phyloP scores from a whole-genome alignment of 345 rosid species.

The Eucalyptus coolabah region DNA sequence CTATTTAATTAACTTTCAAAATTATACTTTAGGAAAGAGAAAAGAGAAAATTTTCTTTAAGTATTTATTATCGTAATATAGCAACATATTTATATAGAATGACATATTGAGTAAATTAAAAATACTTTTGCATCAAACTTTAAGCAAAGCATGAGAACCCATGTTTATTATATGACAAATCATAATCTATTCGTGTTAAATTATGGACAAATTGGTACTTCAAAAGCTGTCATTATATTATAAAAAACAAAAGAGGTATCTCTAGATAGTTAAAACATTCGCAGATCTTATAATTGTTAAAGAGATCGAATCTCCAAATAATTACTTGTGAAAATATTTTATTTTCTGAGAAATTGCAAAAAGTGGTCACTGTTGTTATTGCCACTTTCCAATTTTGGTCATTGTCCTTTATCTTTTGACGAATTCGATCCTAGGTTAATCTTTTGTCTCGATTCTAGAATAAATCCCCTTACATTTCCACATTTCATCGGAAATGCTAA shows the following conservation, averaged over 20 bases:
- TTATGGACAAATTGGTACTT: background rate
- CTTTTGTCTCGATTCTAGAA: background rate
- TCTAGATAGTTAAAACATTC: background rate
- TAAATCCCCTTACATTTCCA: background rate
- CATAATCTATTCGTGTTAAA: background rate
- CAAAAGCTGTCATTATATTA: background rate
- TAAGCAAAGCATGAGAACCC: background rate
- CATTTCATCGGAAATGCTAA: background rate
- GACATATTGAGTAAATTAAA: background rate
- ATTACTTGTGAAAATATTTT: background rate
- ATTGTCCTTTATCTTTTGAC: background rate
- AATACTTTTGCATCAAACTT: background rate
- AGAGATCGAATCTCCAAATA: background rate
- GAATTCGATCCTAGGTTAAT: background rate
- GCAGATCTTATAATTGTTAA: background rate
- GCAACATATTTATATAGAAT: background rate
- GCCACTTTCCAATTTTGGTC: background rate
- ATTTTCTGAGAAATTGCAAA: background rate
- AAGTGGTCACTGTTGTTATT: background rate
- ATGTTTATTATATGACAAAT: background rate
- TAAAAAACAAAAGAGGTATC: background rate
- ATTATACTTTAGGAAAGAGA: background rate
- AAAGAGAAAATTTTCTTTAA: background rate
- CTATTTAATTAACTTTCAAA: background rate
- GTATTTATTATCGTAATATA: background rate